phyloP scores from a whole-genome alignment of 2,329 filamentous ascomycete genomes.

The Trichoderma pleuroti region DNA sequence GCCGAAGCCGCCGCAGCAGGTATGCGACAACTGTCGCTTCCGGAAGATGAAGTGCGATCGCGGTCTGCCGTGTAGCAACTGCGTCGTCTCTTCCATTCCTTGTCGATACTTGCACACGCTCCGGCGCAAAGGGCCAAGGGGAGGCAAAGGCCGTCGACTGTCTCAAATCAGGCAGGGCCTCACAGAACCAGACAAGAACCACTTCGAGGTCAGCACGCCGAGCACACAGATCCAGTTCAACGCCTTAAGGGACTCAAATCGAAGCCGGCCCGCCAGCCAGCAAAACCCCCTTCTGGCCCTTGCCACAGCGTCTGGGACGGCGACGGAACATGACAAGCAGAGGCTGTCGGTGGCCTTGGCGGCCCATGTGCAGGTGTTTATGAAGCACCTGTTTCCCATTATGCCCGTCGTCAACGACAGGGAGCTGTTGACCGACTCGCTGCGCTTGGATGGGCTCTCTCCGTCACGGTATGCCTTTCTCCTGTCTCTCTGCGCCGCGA shows the following conservation, averaged over 20 bases:
- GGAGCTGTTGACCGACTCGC: constrained; percentile 28
- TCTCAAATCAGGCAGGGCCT: constrained; percentile 29
- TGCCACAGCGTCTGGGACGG: not conserved
- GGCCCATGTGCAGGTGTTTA: constrained; percentile 30
- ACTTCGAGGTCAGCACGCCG: constrained; percentile 26
- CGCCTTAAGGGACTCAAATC: not conserved
- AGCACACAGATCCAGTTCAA: constrained; percentile 13
- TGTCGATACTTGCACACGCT: constrained; percentile 32
- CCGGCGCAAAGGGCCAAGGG: constrained; percentile 29
- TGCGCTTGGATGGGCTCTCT: constrained; percentile 25
- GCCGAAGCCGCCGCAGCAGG: constrained; percentile 21
- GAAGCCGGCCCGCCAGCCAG: not conserved
- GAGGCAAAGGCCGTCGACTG: constrained; percentile 30
- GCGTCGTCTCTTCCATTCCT: constrained; percentile 26
- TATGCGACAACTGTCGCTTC: constrained; percentile 32
- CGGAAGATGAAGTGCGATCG: constrained; percentile 36
- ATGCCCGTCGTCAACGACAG: constrained; percentile 32
- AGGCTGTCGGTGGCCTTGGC: constrained; percentile 25
- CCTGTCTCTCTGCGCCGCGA: constrained; percentile 29
- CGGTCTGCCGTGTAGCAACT: constrained; percentile 30
- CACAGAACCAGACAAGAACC: constrained; percentile 13
- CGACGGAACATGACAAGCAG: constrained; percentile 20
- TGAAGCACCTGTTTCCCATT: constrained; percentile 33
- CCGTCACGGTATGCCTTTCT: constrained; percentile 30
- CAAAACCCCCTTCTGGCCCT: not conserved